These are phyloP conservation scores for Symmetrospora coprosmae DNA, from an alignment of 768 basidiomycete species.

Conservation along the genomic window DNA sequence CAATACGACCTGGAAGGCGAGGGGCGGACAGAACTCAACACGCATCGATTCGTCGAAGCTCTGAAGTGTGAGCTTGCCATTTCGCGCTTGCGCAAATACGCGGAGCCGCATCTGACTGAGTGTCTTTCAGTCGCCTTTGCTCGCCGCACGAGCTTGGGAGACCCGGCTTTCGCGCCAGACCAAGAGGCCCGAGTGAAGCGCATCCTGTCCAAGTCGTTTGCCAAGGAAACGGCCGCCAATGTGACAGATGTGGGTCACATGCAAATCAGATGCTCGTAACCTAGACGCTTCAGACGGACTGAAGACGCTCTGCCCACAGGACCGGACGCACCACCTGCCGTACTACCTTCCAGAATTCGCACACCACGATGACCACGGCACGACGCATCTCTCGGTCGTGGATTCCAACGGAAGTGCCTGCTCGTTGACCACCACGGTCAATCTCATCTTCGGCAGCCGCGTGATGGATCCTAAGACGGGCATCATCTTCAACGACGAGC, in stretches of 20 bases:
- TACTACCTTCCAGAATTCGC: conserved; percentile 75
- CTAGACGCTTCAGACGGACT: background rate
- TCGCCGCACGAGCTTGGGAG: conserved; percentile 64
- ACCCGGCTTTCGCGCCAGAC: conserved; percentile 47
- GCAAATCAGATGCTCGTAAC: too few relatives aligned
- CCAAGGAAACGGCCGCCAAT: conserved; percentile 48
- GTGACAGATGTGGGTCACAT: conserved; percentile 60
- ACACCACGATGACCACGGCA: conserved; percentile 66
- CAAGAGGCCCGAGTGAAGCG: conserved; percentile 16
- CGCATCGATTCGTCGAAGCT: conserved; percentile 68
- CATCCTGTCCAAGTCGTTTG: conserved; percentile 42
- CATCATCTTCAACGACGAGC: conserved; percentile 73
- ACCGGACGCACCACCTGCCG: conserved; percentile 59
- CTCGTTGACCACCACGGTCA: conserved; percentile 69
- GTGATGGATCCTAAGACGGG: conserved; percentile 79
- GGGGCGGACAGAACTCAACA: conserved; percentile 50
- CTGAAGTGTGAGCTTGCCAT: conserved; percentile 59
- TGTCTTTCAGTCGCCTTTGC: conserved; percentile 48
- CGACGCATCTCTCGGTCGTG: conserved; percentile 74
- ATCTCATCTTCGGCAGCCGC: conserved; percentile 72
- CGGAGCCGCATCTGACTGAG: background rate
- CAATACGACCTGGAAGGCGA: conserved; percentile 46
- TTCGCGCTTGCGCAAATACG: background rate
- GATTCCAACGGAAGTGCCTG: conserved; percentile 80
- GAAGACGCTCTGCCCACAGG: conserved; percentile 41